Percentiles rank a stretch among this genome's conserved stretches.
These are phyloP conservation scores for Mallotus nudiflorus DNA, from an alignment of 345 rosid genomes.

Conservation along the genomic window DNA sequence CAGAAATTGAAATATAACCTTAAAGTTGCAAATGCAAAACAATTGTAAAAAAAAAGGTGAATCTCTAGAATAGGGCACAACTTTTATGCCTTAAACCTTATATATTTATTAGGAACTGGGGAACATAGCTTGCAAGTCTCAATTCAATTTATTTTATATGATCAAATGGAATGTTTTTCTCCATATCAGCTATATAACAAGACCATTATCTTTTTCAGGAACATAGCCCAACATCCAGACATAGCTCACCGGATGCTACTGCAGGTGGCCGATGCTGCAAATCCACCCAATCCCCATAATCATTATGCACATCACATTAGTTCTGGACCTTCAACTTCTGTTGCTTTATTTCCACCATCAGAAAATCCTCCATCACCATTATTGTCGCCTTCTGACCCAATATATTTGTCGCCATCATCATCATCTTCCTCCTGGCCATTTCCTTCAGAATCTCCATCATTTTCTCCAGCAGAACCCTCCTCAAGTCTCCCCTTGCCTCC, in stretches of 20 bases:
- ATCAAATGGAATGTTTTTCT: neutral
- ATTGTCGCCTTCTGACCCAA: slow-evolving; percentile 32
- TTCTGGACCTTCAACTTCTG: slow-evolving; percentile 28
- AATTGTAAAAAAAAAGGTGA: neutral
- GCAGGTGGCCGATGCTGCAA: slow-evolving; percentile 28
- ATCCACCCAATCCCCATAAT: slow-evolving; percentile 13
- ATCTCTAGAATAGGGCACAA: neutral
- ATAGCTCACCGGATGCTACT: slow-evolving; percentile 40
- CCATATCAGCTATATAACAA: slow-evolving; percentile 11
- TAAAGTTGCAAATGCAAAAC: slow-evolving; percentile 3
- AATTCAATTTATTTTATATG: neutral
- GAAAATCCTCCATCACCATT: slow-evolving; percentile 28
- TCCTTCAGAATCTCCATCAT: slow-evolving; percentile 30
- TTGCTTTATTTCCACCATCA: slow-evolving; percentile 25
- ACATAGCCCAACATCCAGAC: slow-evolving; percentile 24
- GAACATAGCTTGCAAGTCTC: neutral
- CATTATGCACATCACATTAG: too few relatives aligned
- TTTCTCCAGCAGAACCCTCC: slow-evolving; percentile 36
- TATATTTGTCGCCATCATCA: slow-evolving; percentile 1
- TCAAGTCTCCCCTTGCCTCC: slow-evolving; percentile 29
- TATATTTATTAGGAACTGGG: neutral
- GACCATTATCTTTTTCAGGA: slow-evolving; percentile 37
- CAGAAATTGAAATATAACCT: neutral
- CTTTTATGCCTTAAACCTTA: neutral
- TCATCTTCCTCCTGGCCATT: slow-evolving; percentile 32